Conservation (phyloP, 257 asterid species). For the Solanum corneliomulleri region DNA sequence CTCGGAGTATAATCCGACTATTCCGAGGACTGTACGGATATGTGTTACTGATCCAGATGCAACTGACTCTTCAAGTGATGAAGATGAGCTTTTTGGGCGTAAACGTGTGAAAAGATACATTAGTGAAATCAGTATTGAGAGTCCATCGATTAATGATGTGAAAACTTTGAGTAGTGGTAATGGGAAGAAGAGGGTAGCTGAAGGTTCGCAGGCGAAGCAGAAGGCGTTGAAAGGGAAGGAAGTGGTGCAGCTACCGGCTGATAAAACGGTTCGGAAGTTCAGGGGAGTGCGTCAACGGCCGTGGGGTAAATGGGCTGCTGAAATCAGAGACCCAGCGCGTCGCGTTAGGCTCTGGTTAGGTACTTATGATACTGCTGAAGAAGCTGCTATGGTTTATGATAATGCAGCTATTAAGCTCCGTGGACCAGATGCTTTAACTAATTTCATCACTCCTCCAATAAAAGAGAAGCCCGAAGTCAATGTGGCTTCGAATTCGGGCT, state of each 20-base stretch:
- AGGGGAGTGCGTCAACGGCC: constrained; percentile 43
- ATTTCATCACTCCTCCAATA: constrained; percentile 23
- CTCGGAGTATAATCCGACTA: background rate
- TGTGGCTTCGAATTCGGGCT: constrained; percentile 1
- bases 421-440: constrained; percentile 37
- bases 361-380: constrained; percentile 42
- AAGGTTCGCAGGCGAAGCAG: background rate
- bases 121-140: constrained; percentile 5
- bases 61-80: constrained; percentile 16
- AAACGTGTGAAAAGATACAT: constrained; percentile 12
- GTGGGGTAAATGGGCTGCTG: constrained; percentile 49
- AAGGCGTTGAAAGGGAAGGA: constrained; percentile 1
- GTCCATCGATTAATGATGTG: background rate
- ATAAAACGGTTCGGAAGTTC: constrained; percentile 14
- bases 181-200: background rate
- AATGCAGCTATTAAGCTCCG: constrained; percentile 37
- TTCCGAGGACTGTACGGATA: constrained; percentile 7
- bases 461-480: background rate
- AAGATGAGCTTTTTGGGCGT: background rate
- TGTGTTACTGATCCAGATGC: constrained; percentile 18
- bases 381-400: constrained; percentile 43
- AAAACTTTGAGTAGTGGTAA: background rate
- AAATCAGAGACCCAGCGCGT: constrained; percentile 36
- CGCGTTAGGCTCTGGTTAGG: constrained; percentile 43
- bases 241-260: background rate